Evolutionary conservation across 352 stramenopile species (phyloP).

Genomic region (Globisporangium viniferum): DNA sequence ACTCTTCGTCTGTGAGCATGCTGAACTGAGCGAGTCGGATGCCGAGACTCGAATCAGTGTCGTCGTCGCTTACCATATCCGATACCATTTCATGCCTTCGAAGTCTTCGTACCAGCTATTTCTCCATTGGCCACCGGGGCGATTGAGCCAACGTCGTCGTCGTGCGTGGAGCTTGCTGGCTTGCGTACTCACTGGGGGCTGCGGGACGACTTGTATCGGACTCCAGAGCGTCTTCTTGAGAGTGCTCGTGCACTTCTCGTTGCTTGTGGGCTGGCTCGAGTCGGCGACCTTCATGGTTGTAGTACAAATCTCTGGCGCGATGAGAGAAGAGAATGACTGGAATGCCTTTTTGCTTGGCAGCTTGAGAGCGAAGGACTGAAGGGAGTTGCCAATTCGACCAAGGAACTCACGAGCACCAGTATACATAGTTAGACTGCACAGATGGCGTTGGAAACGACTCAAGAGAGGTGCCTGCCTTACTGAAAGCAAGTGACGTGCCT

Average conservation of each 20-base stretch:
- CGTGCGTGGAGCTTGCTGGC: background rate
- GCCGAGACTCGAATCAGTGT: background rate
- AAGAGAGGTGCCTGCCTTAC: too few relatives aligned
- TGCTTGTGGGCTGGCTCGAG: background rate
- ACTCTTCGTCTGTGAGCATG: background rate
- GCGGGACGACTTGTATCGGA: background rate
- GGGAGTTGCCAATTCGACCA: too few relatives aligned
- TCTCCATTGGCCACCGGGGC: slow-evolving; percentile 21
- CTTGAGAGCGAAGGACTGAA: too few relatives aligned
- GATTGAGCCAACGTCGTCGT: slow-evolving; percentile 15
- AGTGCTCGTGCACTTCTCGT: too few relatives aligned
- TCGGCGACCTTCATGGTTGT: background rate
- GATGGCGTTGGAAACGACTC: too few relatives aligned
- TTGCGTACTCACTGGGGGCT: background rate
- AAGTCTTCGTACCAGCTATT: slow-evolving; percentile 39
- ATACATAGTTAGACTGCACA: too few relatives aligned
- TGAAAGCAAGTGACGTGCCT: too few relatives aligned
- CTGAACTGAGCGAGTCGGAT: slow-evolving; percentile 6
- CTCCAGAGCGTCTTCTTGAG: background rate
- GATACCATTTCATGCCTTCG: slow-evolving; percentile 10
- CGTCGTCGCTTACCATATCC: slow-evolving; percentile 3
- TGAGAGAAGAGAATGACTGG: too few relatives aligned
- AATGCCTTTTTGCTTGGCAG: too few relatives aligned
- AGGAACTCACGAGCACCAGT: too few relatives aligned
- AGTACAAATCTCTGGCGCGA: too few relatives aligned